A percentile compares a stretch with the other conserved stretches of the same genome.
Conservation (phyloP, 139 green algal genomes). For the Tetraselmis chui region DNA sequence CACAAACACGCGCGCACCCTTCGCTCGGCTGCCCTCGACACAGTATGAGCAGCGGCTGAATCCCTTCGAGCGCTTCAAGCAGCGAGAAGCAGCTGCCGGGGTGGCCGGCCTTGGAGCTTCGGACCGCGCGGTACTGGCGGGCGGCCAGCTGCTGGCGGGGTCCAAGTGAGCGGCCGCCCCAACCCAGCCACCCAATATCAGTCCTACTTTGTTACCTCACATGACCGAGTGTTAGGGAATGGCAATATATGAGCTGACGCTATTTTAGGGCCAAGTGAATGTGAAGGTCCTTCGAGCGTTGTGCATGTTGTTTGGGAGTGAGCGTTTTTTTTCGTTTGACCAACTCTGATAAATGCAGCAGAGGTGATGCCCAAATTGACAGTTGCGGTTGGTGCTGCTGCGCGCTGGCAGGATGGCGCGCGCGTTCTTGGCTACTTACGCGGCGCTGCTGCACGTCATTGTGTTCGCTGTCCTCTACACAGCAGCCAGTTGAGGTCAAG, state of each 20-base stretch:
- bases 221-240: too few species aligned
- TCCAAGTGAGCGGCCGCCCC: background rate
- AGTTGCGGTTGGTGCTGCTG: too few species aligned
- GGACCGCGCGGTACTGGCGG: conserved; percentile 22
- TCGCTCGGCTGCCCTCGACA: too few species aligned
- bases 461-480: conserved; percentile 42
- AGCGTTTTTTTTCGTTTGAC: too few species aligned
- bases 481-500: conserved; percentile 5
- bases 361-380: too few species aligned
- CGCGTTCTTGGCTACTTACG: conserved; percentile 36
- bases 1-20: too few species aligned
- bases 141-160: conserved; percentile 27
- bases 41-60: conserved; percentile 46
- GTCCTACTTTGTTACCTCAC: background rate
- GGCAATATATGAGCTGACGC: too few species aligned
- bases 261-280: too few species aligned
- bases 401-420: conserved; percentile 21
- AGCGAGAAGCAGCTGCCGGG: conserved; percentile 26
- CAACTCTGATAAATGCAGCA: too few species aligned
- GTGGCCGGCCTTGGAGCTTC: conserved; percentile 24
- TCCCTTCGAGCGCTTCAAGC: conserved; percentile 47
- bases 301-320: too few species aligned
- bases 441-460: conserved; percentile 42
- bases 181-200: conserved; percentile 7
- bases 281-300: too few species aligned